A percentile compares a stretch with the other conserved stretches of the same genome.
These are phyloP conservation scores for Naumovozyma baii DNA, from an alignment of 805 yeast species.

Conservation along the genomic window DNA sequence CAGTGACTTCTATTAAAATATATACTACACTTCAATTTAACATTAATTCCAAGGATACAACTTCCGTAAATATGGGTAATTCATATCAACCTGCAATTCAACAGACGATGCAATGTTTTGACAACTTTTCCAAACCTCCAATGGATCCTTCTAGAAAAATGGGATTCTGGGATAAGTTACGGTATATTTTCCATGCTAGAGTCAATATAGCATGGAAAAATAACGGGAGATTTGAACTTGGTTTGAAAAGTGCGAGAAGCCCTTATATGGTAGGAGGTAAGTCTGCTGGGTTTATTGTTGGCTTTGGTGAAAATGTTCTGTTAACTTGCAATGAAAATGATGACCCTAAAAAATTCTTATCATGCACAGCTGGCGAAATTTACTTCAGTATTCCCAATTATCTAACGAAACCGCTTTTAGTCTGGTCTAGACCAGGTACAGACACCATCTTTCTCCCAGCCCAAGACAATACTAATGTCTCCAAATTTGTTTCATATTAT, in stretches of 20 bases:
- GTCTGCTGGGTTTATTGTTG: slow-evolving; percentile 68
- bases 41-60: slow-evolving; percentile 46
- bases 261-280: slow-evolving; percentile 65
- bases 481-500: slow-evolving; percentile 41
- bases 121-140: slow-evolving; percentile 82
- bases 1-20: slow-evolving; percentile 66
- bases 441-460: slow-evolving; percentile 39
- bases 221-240: slow-evolving; percentile 44
- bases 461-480: slow-evolving; percentile 32
- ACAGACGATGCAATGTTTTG: slow-evolving; percentile 66
- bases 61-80: slow-evolving; percentile 74
- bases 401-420: slow-evolving; percentile 40
- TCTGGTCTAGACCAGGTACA: slow-evolving; percentile 48
- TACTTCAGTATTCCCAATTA: slow-evolving; percentile 72
- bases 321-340: slow-evolving; percentile 57
- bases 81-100: slow-evolving; percentile 78
- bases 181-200: slow-evolving; percentile 69
- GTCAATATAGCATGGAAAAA: slow-evolving; percentile 43
- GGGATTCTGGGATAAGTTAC: slow-evolving; percentile 89
- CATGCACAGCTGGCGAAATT: slow-evolving; percentile 52
- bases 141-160: slow-evolving; percentile 74
- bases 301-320: slow-evolving; percentile 53
- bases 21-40: slow-evolving; percentile 51
- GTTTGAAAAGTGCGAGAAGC: slow-evolving; percentile 64
- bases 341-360: slow-evolving; percentile 58